Conservation (phyloP, 441 rosid genomes). For the Melastoma candidum region DNA sequence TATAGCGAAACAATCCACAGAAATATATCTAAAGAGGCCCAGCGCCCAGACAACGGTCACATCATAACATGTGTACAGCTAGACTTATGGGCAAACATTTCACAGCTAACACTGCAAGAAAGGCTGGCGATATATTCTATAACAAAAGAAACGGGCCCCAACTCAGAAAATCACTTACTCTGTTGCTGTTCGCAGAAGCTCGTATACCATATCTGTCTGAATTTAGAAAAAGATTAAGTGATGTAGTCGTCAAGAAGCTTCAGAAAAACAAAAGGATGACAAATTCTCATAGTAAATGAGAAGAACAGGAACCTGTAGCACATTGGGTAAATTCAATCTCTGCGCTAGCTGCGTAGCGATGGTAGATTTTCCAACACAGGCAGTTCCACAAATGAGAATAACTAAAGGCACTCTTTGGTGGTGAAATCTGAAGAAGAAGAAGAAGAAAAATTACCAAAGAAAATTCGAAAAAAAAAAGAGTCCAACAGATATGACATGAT, state of each 20-base stretch:
- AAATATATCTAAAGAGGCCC: no score
- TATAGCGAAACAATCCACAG: no score
- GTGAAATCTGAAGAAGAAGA: conserved; percentile 56
- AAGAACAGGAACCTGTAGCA: conserved; percentile 57
- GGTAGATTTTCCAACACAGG: conserved; percentile 96
- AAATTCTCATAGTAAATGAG: neutral
- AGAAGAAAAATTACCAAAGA: conserved; percentile 3
- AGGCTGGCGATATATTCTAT: neutral
- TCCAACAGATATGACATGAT: neutral
- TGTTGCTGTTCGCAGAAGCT: conserved; percentile 86
- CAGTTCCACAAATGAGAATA: conserved; percentile 98
- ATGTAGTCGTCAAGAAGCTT: no score
- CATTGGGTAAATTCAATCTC: conserved; percentile 93
- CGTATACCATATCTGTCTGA: conserved; percentile 99
- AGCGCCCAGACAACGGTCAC: no score
- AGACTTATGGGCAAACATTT: no score
- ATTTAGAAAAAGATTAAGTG: neutral
- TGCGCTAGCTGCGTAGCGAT: conserved; percentile 98
- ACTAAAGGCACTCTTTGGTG: conserved; percentile 96
- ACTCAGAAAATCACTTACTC: conserved; percentile 45
- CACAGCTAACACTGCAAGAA: no score
- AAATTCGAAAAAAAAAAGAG: neutral
- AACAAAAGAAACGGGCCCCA: neutral
- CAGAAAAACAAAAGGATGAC: conserved; percentile 9
- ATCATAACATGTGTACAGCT: no score